These are phyloP conservation scores for Lophiotrema nucula DNA, from an alignment of 495 filamentous ascomycete species.

Conservation along the genomic window DNA sequence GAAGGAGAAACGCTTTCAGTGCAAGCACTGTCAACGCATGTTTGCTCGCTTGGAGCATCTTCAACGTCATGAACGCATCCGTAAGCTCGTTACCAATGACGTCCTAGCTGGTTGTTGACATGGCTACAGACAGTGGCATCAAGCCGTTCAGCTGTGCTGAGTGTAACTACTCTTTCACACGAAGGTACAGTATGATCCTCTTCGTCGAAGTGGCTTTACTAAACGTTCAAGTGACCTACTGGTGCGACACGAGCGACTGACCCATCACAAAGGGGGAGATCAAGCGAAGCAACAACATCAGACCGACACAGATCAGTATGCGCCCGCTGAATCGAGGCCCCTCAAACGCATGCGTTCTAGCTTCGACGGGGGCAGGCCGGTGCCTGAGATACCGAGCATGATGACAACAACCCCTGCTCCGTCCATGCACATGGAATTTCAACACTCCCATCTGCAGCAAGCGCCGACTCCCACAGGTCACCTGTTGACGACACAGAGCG, in stretches of 20 bases:
- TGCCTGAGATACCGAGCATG: slow-evolving; percentile 28
- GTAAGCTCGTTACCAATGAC: slow-evolving; percentile 5
- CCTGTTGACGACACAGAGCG: slow-evolving; percentile 5
- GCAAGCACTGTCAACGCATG: slow-evolving; percentile 36
- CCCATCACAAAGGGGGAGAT: slow-evolving; percentile 16
- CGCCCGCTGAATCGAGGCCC: slow-evolving; percentile 13
- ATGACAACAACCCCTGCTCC: slow-evolving; percentile 18
- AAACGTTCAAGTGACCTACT: slow-evolving; percentile 18
- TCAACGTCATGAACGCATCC: slow-evolving; percentile 60
- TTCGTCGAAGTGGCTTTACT: slow-evolving; percentile 27
- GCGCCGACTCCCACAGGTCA: background rate
- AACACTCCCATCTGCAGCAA: no score
- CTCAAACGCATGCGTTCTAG: slow-evolving; percentile 23
- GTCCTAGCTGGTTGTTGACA: background rate
- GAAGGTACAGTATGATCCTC: slow-evolving; percentile 45
- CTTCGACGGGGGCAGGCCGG: slow-evolving; percentile 16
- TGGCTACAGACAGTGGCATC: slow-evolving; percentile 51
- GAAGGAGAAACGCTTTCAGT: slow-evolving; percentile 32
- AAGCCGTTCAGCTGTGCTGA: slow-evolving; percentile 55
- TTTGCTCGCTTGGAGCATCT: slow-evolving; percentile 62
- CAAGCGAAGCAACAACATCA: background rate
- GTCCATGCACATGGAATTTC: slow-evolving; percentile 1
- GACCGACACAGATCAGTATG: background rate
- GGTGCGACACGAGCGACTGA: slow-evolving; percentile 27
- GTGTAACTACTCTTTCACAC: slow-evolving; percentile 58